Conservation (phyloP, 257 asterid species). For the Solanum rostratum region DNA sequence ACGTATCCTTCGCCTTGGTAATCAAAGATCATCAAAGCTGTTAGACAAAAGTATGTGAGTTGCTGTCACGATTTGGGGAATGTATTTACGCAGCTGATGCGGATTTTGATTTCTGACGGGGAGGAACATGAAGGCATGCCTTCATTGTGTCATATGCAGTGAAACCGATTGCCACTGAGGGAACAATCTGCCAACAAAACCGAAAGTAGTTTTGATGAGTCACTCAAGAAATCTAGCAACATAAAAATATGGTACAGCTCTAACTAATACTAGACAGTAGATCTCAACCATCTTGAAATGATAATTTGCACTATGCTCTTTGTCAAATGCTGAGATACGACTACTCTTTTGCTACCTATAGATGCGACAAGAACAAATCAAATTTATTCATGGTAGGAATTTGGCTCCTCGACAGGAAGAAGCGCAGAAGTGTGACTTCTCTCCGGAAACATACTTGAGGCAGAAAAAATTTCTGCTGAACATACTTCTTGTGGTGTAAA, state of each 20-base stretch:
- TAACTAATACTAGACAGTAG: not conserved
- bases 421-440: not conserved
- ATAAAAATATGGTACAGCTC: not conserved
- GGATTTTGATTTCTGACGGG: conserved; percentile 55
- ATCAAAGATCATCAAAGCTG: not conserved
- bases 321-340: not conserved
- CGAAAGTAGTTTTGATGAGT: not conserved
- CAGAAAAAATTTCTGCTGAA: not conserved
- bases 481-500: not conserved
- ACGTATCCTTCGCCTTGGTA: not conserved
- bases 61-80: not conserved
- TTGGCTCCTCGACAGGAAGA: not conserved
- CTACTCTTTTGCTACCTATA: not conserved
- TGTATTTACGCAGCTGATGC: conserved; percentile 18
- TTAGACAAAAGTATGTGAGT: not conserved
- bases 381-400: not conserved
- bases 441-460: not conserved
- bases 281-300: not conserved
- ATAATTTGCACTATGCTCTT: not conserved
- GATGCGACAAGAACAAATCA: not conserved
- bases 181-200: conserved; percentile 54
- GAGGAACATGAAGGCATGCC: conserved; percentile 66
- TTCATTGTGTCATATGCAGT: conserved; percentile 83
- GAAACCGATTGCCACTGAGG: conserved; percentile 92
- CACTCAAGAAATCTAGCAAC: not conserved